phyloP scores from a whole-genome alignment of 1,284 basidiomycete species.

The Hypsizygus ulmarius region DNA sequence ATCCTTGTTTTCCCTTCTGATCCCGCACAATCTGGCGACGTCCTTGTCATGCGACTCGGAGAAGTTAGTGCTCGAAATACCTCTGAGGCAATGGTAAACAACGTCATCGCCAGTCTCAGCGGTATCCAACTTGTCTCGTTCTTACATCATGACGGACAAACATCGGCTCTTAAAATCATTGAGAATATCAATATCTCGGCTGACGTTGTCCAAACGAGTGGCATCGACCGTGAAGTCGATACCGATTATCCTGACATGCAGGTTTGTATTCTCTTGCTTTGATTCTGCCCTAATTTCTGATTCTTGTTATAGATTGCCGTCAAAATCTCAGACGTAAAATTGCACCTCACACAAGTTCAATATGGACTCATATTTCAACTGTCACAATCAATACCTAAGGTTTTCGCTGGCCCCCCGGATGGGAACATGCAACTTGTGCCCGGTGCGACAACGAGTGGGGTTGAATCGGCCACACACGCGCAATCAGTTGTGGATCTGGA shows the following conservation, averaged over 20 bases:
- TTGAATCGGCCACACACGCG: neutral
- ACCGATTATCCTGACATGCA: slow-evolving; percentile 64
- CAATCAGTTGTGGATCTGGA: slow-evolving; percentile 42
- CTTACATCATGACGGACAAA: slow-evolving; percentile 48
- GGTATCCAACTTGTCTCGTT: slow-evolving; percentile 86
- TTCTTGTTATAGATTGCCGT: slow-evolving; percentile 54
- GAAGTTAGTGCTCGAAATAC: slow-evolving; percentile 86
- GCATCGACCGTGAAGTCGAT: slow-evolving; percentile 49
- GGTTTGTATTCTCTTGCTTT: slow-evolving; percentile 39
- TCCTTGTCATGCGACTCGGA: slow-evolving; percentile 82
- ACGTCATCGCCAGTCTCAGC: slow-evolving; percentile 75
- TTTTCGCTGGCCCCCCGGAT: slow-evolving; percentile 50
- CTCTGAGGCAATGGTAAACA: slow-evolving; percentile 63
- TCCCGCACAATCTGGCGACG: slow-evolving; percentile 61
- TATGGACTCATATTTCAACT: slow-evolving; percentile 78
- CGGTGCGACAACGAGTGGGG: slow-evolving; percentile 5
- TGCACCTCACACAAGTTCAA: slow-evolving; percentile 90
- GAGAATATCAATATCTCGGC: slow-evolving; percentile 87
- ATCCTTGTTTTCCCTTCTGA: slow-evolving; percentile 89
- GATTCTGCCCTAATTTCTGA: neutral
- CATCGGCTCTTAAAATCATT: slow-evolving; percentile 78
- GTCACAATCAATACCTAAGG: slow-evolving; percentile 72
- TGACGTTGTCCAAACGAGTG: slow-evolving; percentile 63
- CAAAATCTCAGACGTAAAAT: slow-evolving; percentile 86
- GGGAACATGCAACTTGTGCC: slow-evolving; percentile 28